Evolutionary conservation across 768 basidiomycete genomes (phyloP).

Genomic region (Coprinopsis sp.): DNA sequence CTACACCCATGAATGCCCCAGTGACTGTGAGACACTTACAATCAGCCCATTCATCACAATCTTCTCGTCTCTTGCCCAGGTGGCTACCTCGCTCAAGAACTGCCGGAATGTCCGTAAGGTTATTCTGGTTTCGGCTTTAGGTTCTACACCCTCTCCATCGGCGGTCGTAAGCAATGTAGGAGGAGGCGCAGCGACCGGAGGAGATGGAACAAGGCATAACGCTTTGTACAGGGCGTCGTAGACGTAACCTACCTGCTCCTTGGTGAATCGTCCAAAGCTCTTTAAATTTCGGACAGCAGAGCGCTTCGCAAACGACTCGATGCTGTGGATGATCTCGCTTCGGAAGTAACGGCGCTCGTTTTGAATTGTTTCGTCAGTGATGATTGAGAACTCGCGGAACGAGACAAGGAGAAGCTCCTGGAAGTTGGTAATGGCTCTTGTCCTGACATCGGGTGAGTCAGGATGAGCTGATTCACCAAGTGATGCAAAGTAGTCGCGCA

Average conservation of each 20-base stretch:
- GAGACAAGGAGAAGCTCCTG: slow-evolving; percentile 95
- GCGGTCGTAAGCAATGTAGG: slow-evolving; percentile 51
- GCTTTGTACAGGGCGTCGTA: slow-evolving; percentile 90
- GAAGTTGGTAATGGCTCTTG: slow-evolving; percentile 93
- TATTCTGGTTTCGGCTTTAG: slow-evolving; percentile 87
- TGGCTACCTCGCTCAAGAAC: slow-evolving; percentile 88
- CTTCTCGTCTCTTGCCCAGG: slow-evolving; percentile 94
- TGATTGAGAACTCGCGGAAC: slow-evolving; percentile 95
- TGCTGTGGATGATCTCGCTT: slow-evolving; percentile 84
- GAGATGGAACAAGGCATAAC: slow-evolving; percentile 72
- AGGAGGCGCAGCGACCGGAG: slow-evolving; percentile 44
- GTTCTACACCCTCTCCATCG: slow-evolving; percentile 59
- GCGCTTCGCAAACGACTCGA: slow-evolving; percentile 92
- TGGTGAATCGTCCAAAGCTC: slow-evolving; percentile 72
- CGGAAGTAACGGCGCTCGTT: slow-evolving; percentile 83
- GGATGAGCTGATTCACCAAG: slow-evolving; percentile 95
- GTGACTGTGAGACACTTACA: slow-evolving; percentile 32
- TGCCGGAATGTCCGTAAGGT: slow-evolving; percentile 79
- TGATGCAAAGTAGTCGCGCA: slow-evolving; percentile 93
- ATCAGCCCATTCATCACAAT: slow-evolving; percentile 91
- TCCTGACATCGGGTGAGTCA: slow-evolving; percentile 77
- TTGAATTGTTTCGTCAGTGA: slow-evolving; percentile 91
- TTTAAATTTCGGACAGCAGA: slow-evolving; percentile 85
- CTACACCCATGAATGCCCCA: background rate
- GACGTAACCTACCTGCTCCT: slow-evolving; percentile 84